phyloP scores from a whole-genome alignment of 2,329 filamentous ascomycete species.

The Periconia macrospinosa region DNA sequence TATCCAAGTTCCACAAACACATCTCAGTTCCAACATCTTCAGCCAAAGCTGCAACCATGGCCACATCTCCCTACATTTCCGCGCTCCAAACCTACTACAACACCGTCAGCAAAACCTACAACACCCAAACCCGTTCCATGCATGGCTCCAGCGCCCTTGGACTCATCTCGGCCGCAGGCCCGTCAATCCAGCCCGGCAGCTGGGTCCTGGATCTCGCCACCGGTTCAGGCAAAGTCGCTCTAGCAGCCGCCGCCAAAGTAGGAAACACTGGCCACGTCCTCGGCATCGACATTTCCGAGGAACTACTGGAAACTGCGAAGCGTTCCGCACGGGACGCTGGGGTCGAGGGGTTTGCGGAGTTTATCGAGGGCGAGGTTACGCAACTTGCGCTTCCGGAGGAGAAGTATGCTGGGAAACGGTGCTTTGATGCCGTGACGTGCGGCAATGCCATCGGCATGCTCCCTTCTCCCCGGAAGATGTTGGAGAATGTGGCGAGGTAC shows the following conservation, averaged over 20 bases:
- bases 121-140: background rate
- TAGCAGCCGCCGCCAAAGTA: slow-evolving; percentile 1
- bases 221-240: slow-evolving; percentile 6
- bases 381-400: background rate
- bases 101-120: background rate
- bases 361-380: slow-evolving; percentile 1
- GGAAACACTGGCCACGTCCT: background rate
- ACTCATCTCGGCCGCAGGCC: slow-evolving; percentile 2
- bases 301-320: background rate
- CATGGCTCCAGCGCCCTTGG: background rate
- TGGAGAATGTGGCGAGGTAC: background rate
- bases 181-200: background rate
- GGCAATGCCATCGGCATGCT: slow-evolving; percentile 7
- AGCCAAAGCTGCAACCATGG: too few species aligned
- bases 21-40: too few species aligned
- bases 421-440: slow-evolving; percentile 4
- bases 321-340: background rate
- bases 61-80: background rate
- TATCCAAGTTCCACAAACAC: too few species aligned
- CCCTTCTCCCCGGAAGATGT: background rate
- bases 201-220: slow-evolving; percentile 8
- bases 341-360: background rate
- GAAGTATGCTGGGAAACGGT: background rate
- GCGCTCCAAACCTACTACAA: background rate
- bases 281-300: slow-evolving; percentile 6